phyloP scores from a whole-genome alignment of 345 rosid species.

The Camelina sativa region DNA sequence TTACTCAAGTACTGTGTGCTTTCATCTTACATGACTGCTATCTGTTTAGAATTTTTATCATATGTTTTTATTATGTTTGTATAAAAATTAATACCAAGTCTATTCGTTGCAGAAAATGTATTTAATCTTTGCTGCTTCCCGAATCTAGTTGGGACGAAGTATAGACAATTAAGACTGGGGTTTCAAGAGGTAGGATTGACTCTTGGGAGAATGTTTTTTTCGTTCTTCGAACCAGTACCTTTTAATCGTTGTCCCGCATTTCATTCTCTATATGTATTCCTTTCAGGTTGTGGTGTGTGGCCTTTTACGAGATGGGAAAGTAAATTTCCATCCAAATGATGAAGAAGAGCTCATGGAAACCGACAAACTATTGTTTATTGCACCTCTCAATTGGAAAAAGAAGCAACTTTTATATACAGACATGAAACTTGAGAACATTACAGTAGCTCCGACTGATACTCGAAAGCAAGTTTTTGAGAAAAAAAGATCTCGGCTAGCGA shows the following conservation, averaged over 20 bases:
- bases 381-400: conserved; percentile 68
- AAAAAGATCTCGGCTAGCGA: conserved; percentile 51
- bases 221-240: background rate
- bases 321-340: conserved; percentile 84
- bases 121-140: conserved; percentile 89
- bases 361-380: conserved; percentile 87
- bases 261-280: conserved; percentile 24
- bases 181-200: conserved; percentile 67
- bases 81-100: conserved; percentile 31
- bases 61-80: background rate
- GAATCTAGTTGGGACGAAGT: conserved; percentile 64
- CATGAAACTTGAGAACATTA: conserved; percentile 45
- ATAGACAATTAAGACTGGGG: conserved; percentile 70
- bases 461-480: conserved; percentile 52
- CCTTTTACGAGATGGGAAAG: conserved; percentile 71
- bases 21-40: conserved; percentile 19
- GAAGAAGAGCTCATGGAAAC: conserved; percentile 68
- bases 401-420: conserved; percentile 53
- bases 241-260: conserved; percentile 9
- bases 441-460: conserved; percentile 45
- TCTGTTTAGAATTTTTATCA: background rate
- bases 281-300: conserved; percentile 95
- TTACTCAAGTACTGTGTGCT: conserved; percentile 68
- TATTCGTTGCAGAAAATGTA: conserved; percentile 79
- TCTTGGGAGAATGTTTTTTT: conserved; percentile 18